Evolutionary conservation across 306 rosid species (phyloP), one percentile per base, ranked within the genome.

Genomic region (Astragalus glycyphyllos): DNA sequence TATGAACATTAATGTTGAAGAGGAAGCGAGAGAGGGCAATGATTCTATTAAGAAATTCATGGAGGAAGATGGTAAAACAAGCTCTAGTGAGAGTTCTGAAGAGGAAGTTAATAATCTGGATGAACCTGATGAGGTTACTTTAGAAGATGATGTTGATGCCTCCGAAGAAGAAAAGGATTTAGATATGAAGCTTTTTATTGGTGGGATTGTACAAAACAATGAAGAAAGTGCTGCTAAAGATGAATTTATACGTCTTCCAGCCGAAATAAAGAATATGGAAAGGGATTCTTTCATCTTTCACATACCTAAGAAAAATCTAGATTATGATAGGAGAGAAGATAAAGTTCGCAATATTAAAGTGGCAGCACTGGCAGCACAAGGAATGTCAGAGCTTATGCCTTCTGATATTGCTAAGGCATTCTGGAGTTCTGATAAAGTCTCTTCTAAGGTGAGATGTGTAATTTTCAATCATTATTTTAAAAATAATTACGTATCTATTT

Each of bases 341-440:
- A 89, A 89, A 76, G 70, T 79, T 57, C 82, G 92, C 5, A 88
- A 82, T 56, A 79, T 91, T 82, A 91, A 89, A 80, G 96, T 85
- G 72, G 91, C 93, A 55, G 91, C 96, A 49, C 69, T 91, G 23
- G 90, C 96, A 63, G 89, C 96, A 62, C 88, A 86, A 86, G 96
- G 92, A 59, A 75, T 86, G 35, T 75, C 96, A 46, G 96, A 89
- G 84, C 97, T 91, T 77, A 95, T 91, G 97, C 96, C 97, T 77
- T 76, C 96, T 69, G 97, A 95, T 54, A 86, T 95, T 70, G 97
- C 96, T 54, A 89, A 89, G 82, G 96, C 89, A 61, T 91, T 95
- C 73, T 95, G 84, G 96, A 65, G 80, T 56, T 79, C 94, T 53
- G 96, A 91, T 60, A 91, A 87, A 83, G 86, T 89, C 73, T 89